Evolutionary conservation across 192 early-diverging fungal genomes (phyloP), one percentile per base, ranked within the genome.

Genomic region (Radiomyces spectabilis): DNA sequence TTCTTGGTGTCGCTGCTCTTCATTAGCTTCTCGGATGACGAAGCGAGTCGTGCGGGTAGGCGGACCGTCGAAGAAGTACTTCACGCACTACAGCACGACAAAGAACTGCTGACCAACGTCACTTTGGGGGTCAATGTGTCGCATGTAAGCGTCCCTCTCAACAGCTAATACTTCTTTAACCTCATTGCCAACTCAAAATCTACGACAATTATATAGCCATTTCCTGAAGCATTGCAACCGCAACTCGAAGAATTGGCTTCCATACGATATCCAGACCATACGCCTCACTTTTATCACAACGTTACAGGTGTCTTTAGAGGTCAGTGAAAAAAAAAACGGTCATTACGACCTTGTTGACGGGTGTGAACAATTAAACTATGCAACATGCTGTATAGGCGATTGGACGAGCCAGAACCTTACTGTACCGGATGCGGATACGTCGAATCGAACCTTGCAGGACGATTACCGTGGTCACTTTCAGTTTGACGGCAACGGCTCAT

Each of bases 231-330:
- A 24, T 51, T 69, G 0, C 47, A 41, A 5, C 25, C 40, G 5
- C 55, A 69, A 22, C 24, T 74, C 1, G 22, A 51, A 15, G 32
- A 65, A 19, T 38, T 74, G 2, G 16, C 24, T 26, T 16, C 35
- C 51, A 52, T 19, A 39, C 5, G 24, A 40, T 40, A 19, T 21
- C 42, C 2, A 44, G 46, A 54, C 26, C 24, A 33, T 15, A 42
- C 35, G 13, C 50, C 40, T 25, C 76, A 73, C 21, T 78, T 60
- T 37, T 78, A 78, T 34, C 73, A 73, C 41, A 78, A 78, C 32
- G 62, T 75, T 18, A 78, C 73, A 19, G 73, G 73, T 46, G 63
- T 74, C 22, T 78, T 78, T 39, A 69, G 67, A 53, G 76, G 76
- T 52, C 27, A 25, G 35, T 22, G 15, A 51, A 18, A 51, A 16